Conservation (phyloP, 1,139 yeast species). For the Magnusiomyces fungicola region DNA sequence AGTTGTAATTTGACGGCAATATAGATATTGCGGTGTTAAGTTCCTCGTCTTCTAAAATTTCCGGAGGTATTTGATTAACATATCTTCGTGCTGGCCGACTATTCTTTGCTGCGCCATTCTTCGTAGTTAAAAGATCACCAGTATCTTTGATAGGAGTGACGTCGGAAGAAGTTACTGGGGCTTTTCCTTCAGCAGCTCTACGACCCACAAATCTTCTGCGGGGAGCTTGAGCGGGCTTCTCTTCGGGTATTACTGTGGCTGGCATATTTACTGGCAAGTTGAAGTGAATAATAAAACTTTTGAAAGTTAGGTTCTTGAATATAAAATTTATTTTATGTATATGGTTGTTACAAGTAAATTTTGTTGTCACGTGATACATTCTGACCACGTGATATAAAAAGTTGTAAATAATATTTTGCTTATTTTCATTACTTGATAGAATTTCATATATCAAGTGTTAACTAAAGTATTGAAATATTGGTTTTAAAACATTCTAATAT, state of each 20-base stretch:
- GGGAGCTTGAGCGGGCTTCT: not conserved
- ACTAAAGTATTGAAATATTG: too few species aligned
- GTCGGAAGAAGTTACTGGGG: slow-evolving; percentile 3
- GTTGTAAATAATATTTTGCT: not conserved
- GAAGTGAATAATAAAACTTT: too few species aligned
- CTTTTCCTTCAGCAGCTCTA: slow-evolving; percentile 5
- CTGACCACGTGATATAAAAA: too few species aligned
- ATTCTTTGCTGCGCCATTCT: slow-evolving; percentile 10
- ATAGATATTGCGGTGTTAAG: slow-evolving; percentile 72
- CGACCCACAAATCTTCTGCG: slow-evolving; percentile 15
- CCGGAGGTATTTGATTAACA: slow-evolving; percentile 85
- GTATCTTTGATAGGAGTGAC: slow-evolving; percentile 1
- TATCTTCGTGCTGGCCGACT: slow-evolving; percentile 37
- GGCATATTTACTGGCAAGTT: too few species aligned
- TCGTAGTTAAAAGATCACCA: slow-evolving; percentile 10
- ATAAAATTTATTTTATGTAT: too few species aligned
- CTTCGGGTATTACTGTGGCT: not conserved
- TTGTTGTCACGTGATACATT: too few species aligned
- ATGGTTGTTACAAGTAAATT: too few species aligned
- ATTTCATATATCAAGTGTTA: too few species aligned
- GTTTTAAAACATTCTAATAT: too few species aligned
- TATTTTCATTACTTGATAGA: not conserved
- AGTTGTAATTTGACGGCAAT: slow-evolving; percentile 85
- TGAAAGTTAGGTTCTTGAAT: too few species aligned
- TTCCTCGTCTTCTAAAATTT: slow-evolving; percentile 69